Evolutionary conservation across 352 stramenopile genomes (phyloP).

Genomic region (Globisporangium splendens): DNA sequence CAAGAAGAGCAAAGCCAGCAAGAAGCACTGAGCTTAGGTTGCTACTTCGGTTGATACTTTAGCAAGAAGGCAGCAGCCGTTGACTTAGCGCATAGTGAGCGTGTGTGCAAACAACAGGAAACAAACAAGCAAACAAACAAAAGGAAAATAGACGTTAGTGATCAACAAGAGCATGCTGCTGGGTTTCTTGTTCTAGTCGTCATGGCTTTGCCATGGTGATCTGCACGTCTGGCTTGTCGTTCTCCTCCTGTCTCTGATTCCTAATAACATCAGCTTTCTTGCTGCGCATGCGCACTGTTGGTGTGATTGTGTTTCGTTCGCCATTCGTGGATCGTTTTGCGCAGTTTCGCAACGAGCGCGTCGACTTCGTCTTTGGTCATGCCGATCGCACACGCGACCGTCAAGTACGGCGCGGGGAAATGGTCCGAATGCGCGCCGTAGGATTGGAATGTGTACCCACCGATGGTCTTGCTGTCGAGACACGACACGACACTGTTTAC

Average conservation of each 20-base stretch:
- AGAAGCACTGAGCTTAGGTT: slow-evolving; percentile 75
- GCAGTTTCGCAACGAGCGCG: slow-evolving; percentile 89
- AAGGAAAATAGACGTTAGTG: slow-evolving; percentile 10
- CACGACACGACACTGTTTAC: slow-evolving; percentile 88
- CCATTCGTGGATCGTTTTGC: slow-evolving; percentile 91
- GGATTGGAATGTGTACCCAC: slow-evolving; percentile 82
- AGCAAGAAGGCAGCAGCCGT: no score
- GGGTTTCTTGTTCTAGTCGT: no score
- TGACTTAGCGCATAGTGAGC: no score
- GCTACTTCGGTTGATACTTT: no score
- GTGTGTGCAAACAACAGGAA: no score
- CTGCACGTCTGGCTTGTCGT: no score
- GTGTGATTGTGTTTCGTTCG: slow-evolving; percentile 29
- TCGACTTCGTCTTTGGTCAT: slow-evolving; percentile 91
- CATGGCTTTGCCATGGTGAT: no score
- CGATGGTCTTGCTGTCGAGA: slow-evolving; percentile 86
- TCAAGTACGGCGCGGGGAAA: slow-evolving; percentile 94
- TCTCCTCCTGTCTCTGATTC: neutral
- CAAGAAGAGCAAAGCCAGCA: slow-evolving; percentile 59
- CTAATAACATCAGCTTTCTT: neutral
- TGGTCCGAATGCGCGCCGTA: slow-evolving; percentile 91
- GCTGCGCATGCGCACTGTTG: neutral
- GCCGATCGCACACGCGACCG: slow-evolving; percentile 95
- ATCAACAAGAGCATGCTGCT: slow-evolving; percentile 1
- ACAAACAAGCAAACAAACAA: neutral